Percentiles rank a stretch among this genome's conserved stretches.
Evolutionary conservation across 495 filamentous ascomycete species (phyloP).

Genomic region (Podospora fimiseda): DNA sequence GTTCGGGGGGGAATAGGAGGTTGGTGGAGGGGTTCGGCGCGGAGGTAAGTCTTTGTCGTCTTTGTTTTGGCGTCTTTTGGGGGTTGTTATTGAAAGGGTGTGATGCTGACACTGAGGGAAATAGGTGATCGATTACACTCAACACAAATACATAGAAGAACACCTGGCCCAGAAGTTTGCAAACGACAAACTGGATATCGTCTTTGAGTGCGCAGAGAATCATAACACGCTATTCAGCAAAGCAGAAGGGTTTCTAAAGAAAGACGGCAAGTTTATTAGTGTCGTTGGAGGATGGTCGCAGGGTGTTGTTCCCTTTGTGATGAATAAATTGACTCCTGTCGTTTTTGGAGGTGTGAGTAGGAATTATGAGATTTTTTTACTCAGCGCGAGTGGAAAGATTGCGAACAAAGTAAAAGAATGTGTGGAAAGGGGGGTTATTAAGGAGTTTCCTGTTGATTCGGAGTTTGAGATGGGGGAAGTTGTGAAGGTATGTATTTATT

Average conservation of each 20-base stretch:
- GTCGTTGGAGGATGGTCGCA: constrained; percentile 28
- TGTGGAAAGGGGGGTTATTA: constrained; percentile 26
- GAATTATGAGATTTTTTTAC: constrained; percentile 27
- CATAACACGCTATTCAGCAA: constrained; percentile 24
- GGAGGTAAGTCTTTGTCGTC: constrained; percentile 16
- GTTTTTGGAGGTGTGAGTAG: constrained; percentile 35
- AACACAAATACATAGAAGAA: constrained; percentile 19
- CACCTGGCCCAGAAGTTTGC: constrained; percentile 23
- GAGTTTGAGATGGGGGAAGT: constrained; percentile 31
- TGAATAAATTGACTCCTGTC: constrained; percentile 27
- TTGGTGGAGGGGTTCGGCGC: constrained; percentile 30
- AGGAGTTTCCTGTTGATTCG: constrained; percentile 30
- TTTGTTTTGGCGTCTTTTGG: background rate
- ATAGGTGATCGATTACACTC: constrained; percentile 34
- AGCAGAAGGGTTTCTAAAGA: constrained; percentile 32
- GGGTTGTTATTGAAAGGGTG: background rate
- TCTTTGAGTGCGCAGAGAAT: constrained; percentile 36
- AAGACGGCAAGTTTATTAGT: constrained; percentile 31
- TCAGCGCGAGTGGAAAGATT: constrained; percentile 19
- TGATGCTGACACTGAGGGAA: background rate
- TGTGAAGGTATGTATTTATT: constrained; percentile 18
- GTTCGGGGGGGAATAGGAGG: constrained; percentile 28
- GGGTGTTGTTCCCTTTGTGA: constrained; percentile 25
- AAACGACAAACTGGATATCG: constrained; percentile 29
- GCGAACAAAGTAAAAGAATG: constrained; percentile 23